Conservation (phyloP, 306 rosid genomes). For the Quercus wislizeni region DNA sequence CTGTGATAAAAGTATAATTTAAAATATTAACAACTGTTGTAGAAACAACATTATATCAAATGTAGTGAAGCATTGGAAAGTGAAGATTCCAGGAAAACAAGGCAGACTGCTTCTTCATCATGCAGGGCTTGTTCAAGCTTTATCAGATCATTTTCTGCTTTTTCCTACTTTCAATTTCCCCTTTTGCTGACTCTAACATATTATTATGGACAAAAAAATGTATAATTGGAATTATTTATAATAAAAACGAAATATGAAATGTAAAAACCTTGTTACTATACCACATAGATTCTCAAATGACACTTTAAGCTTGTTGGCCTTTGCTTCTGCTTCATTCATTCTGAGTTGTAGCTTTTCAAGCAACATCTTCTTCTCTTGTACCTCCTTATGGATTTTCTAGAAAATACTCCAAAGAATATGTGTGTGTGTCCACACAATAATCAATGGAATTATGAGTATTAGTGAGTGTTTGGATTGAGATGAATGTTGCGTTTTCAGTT, state of each 20-base stretch:
- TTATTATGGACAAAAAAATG: constrained; percentile 15
- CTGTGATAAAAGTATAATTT: constrained; percentile 30
- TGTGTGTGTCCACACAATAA: background rate
- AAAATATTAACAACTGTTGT: background rate
- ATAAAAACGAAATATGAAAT: constrained; percentile 16
- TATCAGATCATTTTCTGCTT: constrained; percentile 60
- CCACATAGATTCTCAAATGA: constrained; percentile 67
- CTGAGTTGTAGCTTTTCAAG: constrained; percentile 42
- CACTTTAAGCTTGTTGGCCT: constrained; percentile 49
- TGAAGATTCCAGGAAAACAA: background rate
- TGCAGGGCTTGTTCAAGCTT: constrained; percentile 49
- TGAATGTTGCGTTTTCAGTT: too few species aligned
- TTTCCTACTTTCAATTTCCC: constrained; percentile 58
- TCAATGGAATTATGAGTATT: background rate
- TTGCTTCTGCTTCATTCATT: constrained; percentile 49
- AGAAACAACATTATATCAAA: constrained; percentile 1
- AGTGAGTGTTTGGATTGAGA: background rate
- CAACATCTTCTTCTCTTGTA: constrained; percentile 33
- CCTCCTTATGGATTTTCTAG: constrained; percentile 37
- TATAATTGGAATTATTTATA: constrained; percentile 5
- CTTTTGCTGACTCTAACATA: constrained; percentile 55
- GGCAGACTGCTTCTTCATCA: constrained; percentile 52
- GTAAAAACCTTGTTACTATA: constrained; percentile 29
- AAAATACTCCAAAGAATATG: too few species aligned
- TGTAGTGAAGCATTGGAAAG: constrained; percentile 8